These are phyloP conservation scores for Triticum urartu DNA, from an alignment of 176 grass and related monocot species.

Conservation along the genomic window DNA sequence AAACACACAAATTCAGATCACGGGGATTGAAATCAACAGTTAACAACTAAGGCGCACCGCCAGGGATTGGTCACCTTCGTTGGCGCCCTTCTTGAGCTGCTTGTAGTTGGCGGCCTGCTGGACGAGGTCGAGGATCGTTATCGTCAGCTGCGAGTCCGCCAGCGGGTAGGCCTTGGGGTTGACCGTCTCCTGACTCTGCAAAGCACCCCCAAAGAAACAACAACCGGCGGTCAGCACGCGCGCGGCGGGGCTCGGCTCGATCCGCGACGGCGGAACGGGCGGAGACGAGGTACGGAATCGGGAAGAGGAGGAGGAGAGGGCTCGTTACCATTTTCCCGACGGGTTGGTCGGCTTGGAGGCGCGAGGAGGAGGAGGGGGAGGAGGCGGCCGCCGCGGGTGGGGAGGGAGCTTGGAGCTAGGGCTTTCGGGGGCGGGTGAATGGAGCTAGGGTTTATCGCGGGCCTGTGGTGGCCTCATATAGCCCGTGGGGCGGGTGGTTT, in stretches of 20 bases:
- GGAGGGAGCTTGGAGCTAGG: constrained; percentile 9
- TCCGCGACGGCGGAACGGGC: background rate
- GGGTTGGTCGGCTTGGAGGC: background rate
- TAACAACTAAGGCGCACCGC: background rate
- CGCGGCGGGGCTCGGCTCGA: background rate
- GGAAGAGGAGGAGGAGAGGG: background rate
- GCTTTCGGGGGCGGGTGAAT: constrained; percentile 10
- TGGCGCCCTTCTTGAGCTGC: constrained; percentile 92
- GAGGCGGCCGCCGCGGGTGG: constrained; percentile 29
- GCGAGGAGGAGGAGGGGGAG: background rate
- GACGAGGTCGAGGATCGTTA: constrained; percentile 67
- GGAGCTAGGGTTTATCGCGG: constrained; percentile 37
- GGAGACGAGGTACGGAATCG: background rate
- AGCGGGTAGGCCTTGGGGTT: constrained; percentile 90
- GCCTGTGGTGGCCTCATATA: constrained; percentile 24
- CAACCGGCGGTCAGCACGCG: background rate
- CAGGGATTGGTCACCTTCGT: constrained; percentile 57
- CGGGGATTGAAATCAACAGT: background rate
- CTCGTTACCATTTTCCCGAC: constrained; percentile 21
- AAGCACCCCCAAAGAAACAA: background rate
- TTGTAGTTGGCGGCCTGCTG: constrained; percentile 86
- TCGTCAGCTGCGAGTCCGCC: constrained; percentile 73
- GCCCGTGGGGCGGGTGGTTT: constrained; percentile 21
- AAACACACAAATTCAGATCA: background rate
- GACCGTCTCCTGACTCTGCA: constrained; percentile 72